Conservation (phyloP, 768 basidiomycete species). For the Stropharia rugosoannulata region DNA sequence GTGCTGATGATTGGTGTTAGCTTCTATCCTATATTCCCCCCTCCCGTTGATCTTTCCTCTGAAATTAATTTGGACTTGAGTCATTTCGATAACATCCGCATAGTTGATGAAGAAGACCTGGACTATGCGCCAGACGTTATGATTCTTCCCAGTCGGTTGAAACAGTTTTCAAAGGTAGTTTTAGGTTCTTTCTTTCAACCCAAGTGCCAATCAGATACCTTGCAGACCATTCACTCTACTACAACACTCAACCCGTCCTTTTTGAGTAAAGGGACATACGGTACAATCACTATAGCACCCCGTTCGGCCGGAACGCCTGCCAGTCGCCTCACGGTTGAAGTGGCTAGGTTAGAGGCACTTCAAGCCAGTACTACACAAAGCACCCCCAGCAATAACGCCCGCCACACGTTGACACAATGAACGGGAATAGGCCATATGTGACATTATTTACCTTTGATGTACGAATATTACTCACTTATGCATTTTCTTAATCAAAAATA, state of each 20-base stretch:
- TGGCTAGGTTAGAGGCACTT: slow-evolving; percentile 28
- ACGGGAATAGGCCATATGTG: too few species aligned
- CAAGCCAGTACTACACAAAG: too few species aligned
- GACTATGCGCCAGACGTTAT: slow-evolving; percentile 77
- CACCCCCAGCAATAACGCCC: too few species aligned
- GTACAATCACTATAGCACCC: slow-evolving; percentile 38
- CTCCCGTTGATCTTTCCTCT: slow-evolving; percentile 65
- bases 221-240: slow-evolving; percentile 74
- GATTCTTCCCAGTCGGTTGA: slow-evolving; percentile 84
- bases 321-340: slow-evolving; percentile 33
- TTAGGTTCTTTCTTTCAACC: not conserved
- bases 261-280: slow-evolving; percentile 61
- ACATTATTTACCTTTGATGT: too few species aligned
- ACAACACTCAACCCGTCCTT: slow-evolving; percentile 86
- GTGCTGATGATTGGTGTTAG: slow-evolving; percentile 37
- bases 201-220: not conserved
- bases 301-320: slow-evolving; percentile 22
- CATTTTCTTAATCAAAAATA: too few species aligned
- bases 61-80: slow-evolving; percentile 92
- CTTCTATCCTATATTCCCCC: slow-evolving; percentile 95
- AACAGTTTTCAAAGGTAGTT: slow-evolving; percentile 84
- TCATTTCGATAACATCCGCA: slow-evolving; percentile 52
- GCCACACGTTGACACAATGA: too few species aligned
- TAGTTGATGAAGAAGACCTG: slow-evolving; percentile 36
- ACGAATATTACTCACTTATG: too few species aligned